phyloP scores from a whole-genome alignment of 1,139 yeast species.

The Hanseniaspora uvarum region DNA sequence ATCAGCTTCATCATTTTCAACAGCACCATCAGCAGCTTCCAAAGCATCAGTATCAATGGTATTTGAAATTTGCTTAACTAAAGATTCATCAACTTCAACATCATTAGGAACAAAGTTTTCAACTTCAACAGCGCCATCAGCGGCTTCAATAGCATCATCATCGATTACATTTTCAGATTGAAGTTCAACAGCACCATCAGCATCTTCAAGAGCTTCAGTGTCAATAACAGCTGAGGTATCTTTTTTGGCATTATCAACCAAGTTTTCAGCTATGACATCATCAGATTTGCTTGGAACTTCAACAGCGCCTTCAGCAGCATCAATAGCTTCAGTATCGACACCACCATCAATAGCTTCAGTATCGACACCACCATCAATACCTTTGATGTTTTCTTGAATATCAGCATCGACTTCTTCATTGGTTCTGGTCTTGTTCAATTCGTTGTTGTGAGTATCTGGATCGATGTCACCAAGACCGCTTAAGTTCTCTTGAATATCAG shows the following conservation, averaged over 20 bases:
- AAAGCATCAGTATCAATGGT: not conserved
- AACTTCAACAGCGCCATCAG: not conserved
- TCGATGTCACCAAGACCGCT: slow-evolving; percentile 4
- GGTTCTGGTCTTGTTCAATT: slow-evolving; percentile 3
- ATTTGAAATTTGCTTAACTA: not conserved
- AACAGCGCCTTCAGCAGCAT: slow-evolving; percentile 16
- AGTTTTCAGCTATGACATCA: not conserved
- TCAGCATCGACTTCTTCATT: slow-evolving; percentile 8
- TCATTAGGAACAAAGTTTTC: not conserved
- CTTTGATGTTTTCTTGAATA: slow-evolving; percentile 8
- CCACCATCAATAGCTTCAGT: not conserved
- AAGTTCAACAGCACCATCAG: too few relatives aligned
- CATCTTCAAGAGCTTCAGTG: too few relatives aligned
- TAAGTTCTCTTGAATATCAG: slow-evolving; percentile 4
- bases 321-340: slow-evolving; percentile 14
- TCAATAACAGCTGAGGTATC: not conserved
- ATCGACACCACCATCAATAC: slow-evolving; percentile 1
- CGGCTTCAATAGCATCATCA: slow-evolving; percentile 1
- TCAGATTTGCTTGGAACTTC: not conserved
- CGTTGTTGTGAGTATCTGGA: not conserved
- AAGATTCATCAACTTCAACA: not conserved
- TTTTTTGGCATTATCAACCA: not conserved
- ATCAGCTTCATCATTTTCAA: not conserved
- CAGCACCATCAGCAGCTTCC: slow-evolving; percentile 3
- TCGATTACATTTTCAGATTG: too few relatives aligned